Evolutionary conservation across 129 eudicot species (phyloP).

Genomic region (Artemisia annua): DNA sequence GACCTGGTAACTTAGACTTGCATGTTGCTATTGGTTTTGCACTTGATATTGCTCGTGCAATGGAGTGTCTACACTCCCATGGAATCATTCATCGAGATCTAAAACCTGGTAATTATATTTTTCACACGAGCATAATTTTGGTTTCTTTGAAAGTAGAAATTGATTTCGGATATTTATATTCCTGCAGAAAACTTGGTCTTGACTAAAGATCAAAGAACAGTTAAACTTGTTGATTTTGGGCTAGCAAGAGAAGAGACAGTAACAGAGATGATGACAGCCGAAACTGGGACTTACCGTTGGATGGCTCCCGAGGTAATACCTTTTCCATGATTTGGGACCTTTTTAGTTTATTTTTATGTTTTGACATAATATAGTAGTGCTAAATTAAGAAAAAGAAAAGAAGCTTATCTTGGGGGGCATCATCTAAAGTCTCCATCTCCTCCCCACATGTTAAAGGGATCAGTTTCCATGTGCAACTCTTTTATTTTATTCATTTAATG

Average conservation of each 20-base stretch:
- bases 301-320: slow-evolving; percentile 73
- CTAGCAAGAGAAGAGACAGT: slow-evolving; percentile 75
- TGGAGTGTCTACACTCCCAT: slow-evolving; percentile 62
- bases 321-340: background rate
- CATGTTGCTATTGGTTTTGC: slow-evolving; percentile 51
- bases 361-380: slow-evolving; percentile 9
- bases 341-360: background rate
- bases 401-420: slow-evolving; percentile 24
- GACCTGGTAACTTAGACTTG: slow-evolving; percentile 48
- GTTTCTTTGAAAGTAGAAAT: no score
- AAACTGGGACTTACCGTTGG: slow-evolving; percentile 77
- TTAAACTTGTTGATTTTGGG: slow-evolving; percentile 73
- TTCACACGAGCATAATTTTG: no score
- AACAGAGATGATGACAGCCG: slow-evolving; percentile 86
- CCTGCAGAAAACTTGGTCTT: slow-evolving; percentile 58
- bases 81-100: slow-evolving; percentile 68
- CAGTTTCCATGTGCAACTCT: slow-evolving; percentile 55
- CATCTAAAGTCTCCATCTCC: slow-evolving; percentile 38
- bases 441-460: slow-evolving; percentile 51
- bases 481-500: slow-evolving; percentile 34
- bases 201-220: slow-evolving; percentile 66
- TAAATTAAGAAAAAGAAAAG: slow-evolving; percentile 30
- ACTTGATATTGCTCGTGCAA: slow-evolving; percentile 64
- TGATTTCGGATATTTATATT: no score
- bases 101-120: slow-evolving; percentile 57